A percentile compares a stretch with the other conserved stretches of the same genome.
phyloP scores from a whole-genome alignment of 2,329 filamentous ascomycete species.

The Samsoniella hepiali region DNA sequence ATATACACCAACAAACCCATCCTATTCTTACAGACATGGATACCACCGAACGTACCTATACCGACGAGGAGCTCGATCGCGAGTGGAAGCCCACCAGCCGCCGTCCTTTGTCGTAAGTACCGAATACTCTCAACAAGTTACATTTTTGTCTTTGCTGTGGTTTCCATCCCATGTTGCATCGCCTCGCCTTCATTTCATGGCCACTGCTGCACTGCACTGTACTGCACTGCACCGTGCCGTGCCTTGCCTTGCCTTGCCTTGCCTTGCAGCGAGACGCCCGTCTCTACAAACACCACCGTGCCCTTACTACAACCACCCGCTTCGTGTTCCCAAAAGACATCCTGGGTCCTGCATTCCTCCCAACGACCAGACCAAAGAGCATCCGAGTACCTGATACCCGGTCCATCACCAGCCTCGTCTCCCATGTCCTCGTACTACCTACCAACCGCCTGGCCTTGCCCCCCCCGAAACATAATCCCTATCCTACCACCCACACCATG shows the following conservation, averaged over 20 bases:
- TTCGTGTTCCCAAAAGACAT: background rate
- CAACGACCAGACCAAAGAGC: background rate
- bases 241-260: background rate
- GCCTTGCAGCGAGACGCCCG: background rate
- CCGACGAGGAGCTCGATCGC: conserved; percentile 68
- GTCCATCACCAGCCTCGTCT: background rate
- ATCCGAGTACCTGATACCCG: conserved; percentile 5
- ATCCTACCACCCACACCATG: conserved; percentile 16
- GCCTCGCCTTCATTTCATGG: background rate
- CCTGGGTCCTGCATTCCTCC: conserved; percentile 1
- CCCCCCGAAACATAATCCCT: conserved; percentile 15
- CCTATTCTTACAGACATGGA: background rate
- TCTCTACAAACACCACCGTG: background rate
- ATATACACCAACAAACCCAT: background rate
- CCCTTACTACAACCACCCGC: conserved; percentile 12
- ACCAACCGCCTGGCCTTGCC: background rate
- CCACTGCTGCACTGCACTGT: background rate
- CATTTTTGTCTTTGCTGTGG: conserved; percentile 47
- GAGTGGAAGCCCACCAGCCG: conserved; percentile 77
- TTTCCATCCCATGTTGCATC: background rate
- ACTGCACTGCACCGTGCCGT: background rate
- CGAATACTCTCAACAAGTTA: conserved; percentile 54
- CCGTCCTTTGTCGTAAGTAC: conserved; percentile 78
- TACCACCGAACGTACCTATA: conserved; percentile 24
- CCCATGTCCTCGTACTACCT: background rate